Conservation (phyloP, 192 early-diverging fungal species). For the Lobosporangium transversale region DNA sequence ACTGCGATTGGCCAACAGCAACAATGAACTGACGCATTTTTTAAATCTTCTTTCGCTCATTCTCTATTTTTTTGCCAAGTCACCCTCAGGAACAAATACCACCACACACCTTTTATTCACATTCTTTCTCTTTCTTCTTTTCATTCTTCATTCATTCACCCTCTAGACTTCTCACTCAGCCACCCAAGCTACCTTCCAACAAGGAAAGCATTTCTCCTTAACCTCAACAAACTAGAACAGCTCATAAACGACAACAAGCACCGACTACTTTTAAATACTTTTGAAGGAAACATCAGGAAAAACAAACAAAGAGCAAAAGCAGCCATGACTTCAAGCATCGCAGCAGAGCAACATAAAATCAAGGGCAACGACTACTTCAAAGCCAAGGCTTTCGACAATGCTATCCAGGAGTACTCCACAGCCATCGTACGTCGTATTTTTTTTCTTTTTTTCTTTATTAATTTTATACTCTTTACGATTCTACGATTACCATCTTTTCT, state of each 20-base stretch:
- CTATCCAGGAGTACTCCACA: conserved; percentile 78
- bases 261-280: too few species aligned
- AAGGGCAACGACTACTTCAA: conserved; percentile 70
- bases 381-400: conserved; percentile 67
- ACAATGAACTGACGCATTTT: not conserved
- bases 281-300: too few species aligned
- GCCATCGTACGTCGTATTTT: conserved; percentile 66
- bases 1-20: too few species aligned
- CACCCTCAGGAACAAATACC: not conserved
- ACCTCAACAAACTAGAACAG: too few species aligned
- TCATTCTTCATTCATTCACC: not conserved
- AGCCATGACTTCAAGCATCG: conserved; percentile 29
- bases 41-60: not conserved
- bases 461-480: not conserved
- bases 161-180: not conserved
- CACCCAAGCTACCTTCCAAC: too few species aligned
- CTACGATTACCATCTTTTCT: not conserved
- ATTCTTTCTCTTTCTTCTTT: not conserved
- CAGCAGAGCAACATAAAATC: conserved; percentile 64
- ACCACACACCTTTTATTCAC: not conserved
- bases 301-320: too few species aligned
- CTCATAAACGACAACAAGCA: too few species aligned
- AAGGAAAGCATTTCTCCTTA: too few species aligned
- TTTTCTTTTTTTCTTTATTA: not conserved
- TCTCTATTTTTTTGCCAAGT: too few species aligned